Base-by-base conservation (phyloP, 1,284 basidiomycete genomes). In the Cutaneotrichosporon mucoides region DNA sequence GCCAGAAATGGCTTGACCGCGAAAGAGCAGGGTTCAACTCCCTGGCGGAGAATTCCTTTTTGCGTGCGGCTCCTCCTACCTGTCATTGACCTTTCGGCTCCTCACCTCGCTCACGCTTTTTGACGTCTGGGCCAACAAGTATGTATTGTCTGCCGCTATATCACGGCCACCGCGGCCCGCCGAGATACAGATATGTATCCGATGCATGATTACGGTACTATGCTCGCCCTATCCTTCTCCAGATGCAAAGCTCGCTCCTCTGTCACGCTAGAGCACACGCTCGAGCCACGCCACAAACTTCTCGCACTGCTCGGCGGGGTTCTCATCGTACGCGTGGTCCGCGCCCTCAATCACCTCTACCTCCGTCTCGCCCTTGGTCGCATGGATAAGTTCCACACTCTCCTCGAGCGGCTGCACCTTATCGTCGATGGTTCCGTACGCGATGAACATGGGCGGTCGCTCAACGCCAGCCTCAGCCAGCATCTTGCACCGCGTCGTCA, bases 321-420 rank as follows among this genome's bases (percentile, higher is more conserved):
- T 66, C 55, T 76, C 75, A 59, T 76, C 75, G 60, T 61, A 76
- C 45, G 59, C 68, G 66, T 76, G 75, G 57, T 72, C 72, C 0
- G 57, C 68, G 8, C 72, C 70, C 48, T 66, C 60, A 13, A 66
- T 37, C n/a, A 59, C 64, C 57, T 74, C 71, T 24, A 73, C 60
- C 34, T 60, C 62, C 5, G 55, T 55, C n/a, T 50, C 38, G 6
- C 58, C 64, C 44, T 56, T 40, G n/a, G 53, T 62, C 7, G 11
- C 46, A 24, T 61, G 16, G 34, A 76, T 53, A 6, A 63, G 52
- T 41, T 63, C 60, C 12, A 71, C 40, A 5, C 73, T 75, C 58
- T 66, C 67, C 8, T 72, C 69, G 61, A 73, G 68, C 35, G 71
- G 73, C 66, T 76, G 71, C 5, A 76, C 65, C 60, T 70, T 71